Percentiles rank a stretch among this genome's conserved stretches.
Conservation (phyloP, 352 stramenopile species). For the Globisporangium recalcitrans region DNA sequence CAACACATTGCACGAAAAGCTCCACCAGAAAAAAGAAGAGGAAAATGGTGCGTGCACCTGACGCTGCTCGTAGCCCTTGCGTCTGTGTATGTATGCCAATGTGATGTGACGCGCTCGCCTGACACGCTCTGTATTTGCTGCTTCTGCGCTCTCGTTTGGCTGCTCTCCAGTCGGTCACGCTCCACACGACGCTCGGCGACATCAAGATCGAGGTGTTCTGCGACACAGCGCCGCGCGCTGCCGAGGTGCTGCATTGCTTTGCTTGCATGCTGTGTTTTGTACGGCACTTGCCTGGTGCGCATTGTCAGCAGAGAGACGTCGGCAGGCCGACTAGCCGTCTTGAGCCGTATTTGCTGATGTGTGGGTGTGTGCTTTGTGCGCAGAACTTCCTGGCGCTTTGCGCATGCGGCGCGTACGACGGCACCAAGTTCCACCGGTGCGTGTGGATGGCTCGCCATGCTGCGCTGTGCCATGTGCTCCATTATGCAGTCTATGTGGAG, state of each 20-base stretch:
- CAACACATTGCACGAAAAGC: no score
- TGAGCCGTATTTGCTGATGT: no score
- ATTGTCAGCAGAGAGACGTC: background rate
- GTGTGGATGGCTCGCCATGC: no score
- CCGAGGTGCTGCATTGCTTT: constrained; percentile 39
- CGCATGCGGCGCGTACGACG: constrained; percentile 87
- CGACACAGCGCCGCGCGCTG: constrained; percentile 88
- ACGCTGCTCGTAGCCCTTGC: background rate
- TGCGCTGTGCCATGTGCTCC: no score
- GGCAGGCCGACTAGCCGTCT: no score
- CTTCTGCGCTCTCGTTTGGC: no score
- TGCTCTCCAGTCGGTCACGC: constrained; percentile 83
- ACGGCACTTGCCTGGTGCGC: background rate
- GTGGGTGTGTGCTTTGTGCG: background rate
- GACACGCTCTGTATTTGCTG: background rate
- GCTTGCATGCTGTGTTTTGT: background rate
- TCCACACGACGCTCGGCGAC: constrained; percentile 93
- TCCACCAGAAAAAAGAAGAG: background rate
- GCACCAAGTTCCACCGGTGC: constrained; percentile 89
- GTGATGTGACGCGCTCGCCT: background rate
- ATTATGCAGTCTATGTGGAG: background rate
- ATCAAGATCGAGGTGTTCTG: constrained; percentile 97
- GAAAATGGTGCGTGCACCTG: background rate
- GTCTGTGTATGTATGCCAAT: background rate
- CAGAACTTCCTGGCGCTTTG: constrained; percentile 96